phyloP scores from a whole-genome alignment of 768 basidiomycete genomes.

The Filobasidium floriforme region DNA sequence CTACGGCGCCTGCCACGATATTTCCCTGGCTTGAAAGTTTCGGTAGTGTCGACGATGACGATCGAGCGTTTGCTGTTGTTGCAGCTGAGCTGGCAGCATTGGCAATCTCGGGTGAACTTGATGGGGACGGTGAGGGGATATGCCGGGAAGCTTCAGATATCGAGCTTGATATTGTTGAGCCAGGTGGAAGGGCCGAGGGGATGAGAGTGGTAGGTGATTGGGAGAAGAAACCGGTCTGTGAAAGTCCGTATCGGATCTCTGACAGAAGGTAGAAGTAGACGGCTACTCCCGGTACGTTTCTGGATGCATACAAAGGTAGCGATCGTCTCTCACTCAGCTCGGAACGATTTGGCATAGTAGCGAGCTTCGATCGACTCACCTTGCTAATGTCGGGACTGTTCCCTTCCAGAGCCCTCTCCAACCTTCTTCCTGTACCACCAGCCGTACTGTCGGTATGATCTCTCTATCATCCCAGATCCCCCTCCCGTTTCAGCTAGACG shows the following conservation, averaged over 20 bases:
- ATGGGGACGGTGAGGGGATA: background rate
- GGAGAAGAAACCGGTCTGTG: conserved; percentile 64
- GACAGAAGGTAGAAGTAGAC: conserved; percentile 82
- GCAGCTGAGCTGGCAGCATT: background rate
- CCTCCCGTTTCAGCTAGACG: no score
- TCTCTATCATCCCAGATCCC: conserved; percentile 15
- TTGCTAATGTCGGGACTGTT: conserved; percentile 66
- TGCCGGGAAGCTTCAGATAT: conserved; percentile 11
- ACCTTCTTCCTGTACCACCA: conserved; percentile 61
- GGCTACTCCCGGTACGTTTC: conserved; percentile 88
- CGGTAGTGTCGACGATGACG: conserved; percentile 32
- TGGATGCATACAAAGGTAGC: conserved; percentile 39
- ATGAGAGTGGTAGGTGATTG: conserved; percentile 15
- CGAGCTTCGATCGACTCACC: conserved; percentile 47
- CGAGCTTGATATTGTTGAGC: background rate
- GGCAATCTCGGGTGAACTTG: background rate
- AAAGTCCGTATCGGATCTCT: conserved; percentile 68
- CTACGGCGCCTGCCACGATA: conserved; percentile 72
- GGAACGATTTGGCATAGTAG: background rate
- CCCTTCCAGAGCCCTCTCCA: conserved; percentile 76
- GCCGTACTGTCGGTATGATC: conserved; percentile 27
- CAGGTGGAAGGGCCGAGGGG: background rate
- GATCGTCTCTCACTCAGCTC: conserved; percentile 5
- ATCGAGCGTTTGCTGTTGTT: background rate
- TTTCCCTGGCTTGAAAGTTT: conserved; percentile 67